Conservation (phyloP, 176 grass and related monocot genomes). For the Avena eriantha region DNA sequence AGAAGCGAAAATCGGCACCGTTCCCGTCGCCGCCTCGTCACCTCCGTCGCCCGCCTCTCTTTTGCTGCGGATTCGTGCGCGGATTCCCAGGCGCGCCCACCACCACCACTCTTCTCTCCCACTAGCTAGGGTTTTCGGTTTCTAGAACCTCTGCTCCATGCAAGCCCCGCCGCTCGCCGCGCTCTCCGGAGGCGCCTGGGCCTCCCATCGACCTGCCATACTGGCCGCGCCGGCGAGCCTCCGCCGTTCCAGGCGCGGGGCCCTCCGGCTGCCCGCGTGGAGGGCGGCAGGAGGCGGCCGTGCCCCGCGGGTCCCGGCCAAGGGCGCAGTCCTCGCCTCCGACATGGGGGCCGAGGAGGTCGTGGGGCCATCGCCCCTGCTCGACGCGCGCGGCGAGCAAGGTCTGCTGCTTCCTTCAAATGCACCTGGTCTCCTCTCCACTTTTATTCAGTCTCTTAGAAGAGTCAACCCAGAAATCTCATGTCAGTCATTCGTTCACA, state of each 20-base stretch:
- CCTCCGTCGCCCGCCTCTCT: constrained; percentile 18
- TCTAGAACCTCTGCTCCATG: constrained; percentile 53
- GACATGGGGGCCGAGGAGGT: constrained; percentile 88
- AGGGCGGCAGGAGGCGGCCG: constrained; percentile 38
- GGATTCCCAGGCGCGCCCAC: constrained; percentile 32
- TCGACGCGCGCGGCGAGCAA: constrained; percentile 64
- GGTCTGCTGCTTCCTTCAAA: constrained; percentile 48
- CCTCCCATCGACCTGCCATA: constrained; percentile 47
- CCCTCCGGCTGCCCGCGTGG: constrained; percentile 47
- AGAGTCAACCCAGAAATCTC: not conserved
- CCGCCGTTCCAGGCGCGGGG: constrained; percentile 40
- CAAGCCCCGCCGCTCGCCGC: constrained; percentile 49
- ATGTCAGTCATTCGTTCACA: not conserved
- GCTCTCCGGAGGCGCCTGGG: constrained; percentile 46
- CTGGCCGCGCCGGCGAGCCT: constrained; percentile 42
- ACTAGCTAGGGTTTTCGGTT: constrained; percentile 54
- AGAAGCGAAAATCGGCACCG: constrained; percentile 31
- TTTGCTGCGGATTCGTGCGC: constrained; percentile 26
- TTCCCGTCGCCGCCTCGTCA: constrained; percentile 33
- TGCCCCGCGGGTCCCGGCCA: constrained; percentile 44
- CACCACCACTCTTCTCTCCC: constrained; percentile 25
- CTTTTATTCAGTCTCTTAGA: not conserved
- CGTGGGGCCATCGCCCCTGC: constrained; percentile 57
- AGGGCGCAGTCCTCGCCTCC: constrained; percentile 77
- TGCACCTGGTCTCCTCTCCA: not conserved